phyloP scores from a whole-genome alignment of 163 green algal genomes.

The Volvox carteri region DNA sequence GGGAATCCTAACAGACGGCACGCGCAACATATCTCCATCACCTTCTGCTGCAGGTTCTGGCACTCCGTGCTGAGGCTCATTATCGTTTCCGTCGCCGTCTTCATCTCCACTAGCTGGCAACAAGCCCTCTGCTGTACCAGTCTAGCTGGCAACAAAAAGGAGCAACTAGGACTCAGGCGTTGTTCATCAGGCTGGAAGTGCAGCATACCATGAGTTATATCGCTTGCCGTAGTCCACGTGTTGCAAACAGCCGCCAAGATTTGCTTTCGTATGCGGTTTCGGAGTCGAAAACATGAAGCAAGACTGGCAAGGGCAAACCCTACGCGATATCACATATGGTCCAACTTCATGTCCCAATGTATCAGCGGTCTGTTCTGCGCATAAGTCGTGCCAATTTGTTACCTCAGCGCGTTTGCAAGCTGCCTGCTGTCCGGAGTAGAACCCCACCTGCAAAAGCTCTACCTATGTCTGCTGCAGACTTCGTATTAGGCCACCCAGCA shows the following conservation, averaged over 20 bases:
- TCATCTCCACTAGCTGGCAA: background rate
- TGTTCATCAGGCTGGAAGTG: too few relatives aligned
- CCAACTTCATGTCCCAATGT: background rate
- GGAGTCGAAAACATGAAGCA: background rate
- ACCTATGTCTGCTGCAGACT: background rate
- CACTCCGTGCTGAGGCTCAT: background rate
- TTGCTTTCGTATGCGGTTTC: background rate
- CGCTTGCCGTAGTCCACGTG: too few relatives aligned
- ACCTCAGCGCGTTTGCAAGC: background rate
- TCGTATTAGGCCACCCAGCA: background rate
- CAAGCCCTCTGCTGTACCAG: too few relatives aligned
- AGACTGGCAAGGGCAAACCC: background rate
- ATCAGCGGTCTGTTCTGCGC: background rate
- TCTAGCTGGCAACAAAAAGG: too few relatives aligned
- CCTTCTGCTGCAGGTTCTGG: background rate
- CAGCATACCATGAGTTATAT: too few relatives aligned
- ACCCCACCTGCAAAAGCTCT: background rate
- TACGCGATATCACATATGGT: background rate
- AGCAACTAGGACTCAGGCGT: too few relatives aligned
- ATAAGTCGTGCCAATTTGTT: background rate
- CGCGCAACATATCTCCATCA: too few relatives aligned
- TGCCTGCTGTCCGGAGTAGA: background rate
- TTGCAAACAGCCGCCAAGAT: background rate
- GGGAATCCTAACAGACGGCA: too few relatives aligned
- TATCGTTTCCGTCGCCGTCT: background rate